phyloP scores from a whole-genome alignment of 2,329 filamentous ascomycete species.

The Rhynchosporium secalis region DNA sequence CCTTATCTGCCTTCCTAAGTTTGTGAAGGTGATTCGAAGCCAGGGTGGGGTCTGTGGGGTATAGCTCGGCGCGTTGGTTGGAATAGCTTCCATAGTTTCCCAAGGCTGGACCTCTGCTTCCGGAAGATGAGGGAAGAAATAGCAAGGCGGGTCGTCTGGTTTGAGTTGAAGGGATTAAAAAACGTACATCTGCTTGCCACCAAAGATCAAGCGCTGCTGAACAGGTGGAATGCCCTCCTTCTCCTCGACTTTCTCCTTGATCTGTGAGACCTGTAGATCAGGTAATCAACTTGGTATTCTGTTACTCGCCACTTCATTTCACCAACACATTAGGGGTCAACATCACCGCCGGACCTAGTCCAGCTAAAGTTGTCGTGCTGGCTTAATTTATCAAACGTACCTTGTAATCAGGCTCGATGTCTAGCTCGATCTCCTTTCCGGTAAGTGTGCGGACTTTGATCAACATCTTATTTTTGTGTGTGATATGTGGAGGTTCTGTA shows the following conservation, averaged over 20 bases:
- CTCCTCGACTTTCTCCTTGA: constrained; percentile 99
- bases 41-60: constrained; percentile 13
- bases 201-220: constrained; percentile 93
- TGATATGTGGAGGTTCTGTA: neutral
- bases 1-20: neutral
- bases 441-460: constrained; percentile 92
- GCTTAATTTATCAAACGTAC: neutral
- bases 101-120: neutral
- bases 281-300: neutral
- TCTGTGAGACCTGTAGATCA: constrained; percentile 72
- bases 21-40: neutral
- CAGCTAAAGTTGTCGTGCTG: no score
- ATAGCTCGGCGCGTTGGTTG: neutral
- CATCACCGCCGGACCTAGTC: no score
- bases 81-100: neutral
- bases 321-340: no score
- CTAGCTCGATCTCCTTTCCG: constrained; percentile 60
- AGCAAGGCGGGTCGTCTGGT: neutral
- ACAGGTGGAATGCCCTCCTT: constrained; percentile 98
- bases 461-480: constrained; percentile 6
- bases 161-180: neutral
- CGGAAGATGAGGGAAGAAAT: neutral
- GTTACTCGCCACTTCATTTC: neutral
- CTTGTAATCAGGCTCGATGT: neutral
- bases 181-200: constrained; percentile 93